Base-by-base conservation (phyloP, 768 basidiomycete species). In the Imleria badia region DNA sequence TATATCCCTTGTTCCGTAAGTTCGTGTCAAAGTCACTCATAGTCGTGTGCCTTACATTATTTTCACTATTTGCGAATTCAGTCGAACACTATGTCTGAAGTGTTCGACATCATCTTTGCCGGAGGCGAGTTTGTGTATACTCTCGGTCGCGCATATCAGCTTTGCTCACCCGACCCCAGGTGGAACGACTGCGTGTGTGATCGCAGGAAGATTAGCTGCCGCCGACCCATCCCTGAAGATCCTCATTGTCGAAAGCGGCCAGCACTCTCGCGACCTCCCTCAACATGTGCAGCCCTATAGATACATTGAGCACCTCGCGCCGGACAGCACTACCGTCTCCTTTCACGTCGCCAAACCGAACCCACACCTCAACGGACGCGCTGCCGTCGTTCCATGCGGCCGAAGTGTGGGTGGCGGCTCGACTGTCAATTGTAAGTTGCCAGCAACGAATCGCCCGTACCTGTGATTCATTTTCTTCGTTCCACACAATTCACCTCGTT, bases 321-420 rank as follows among this genome's bases (percentile, higher is more conserved):
- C 73, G 3, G 67, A 62, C 7, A 73, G 72, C 38, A 74, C 74
- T 23, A 78, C 79, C 0, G 72, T 85, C 46, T 76, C 75, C 2
- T 71, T 74, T 55, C 74, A 84, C 50, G 50, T 45, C 3, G 61
- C 60, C 5, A 68, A 70, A n/a, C 72, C 75, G 6, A 78, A 78
- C 59, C 70, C 71, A 0, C 78, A 74, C 47, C 66, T 77, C 41
- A 66, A 72, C 4, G 80, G 78, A 12, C 82, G 86, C 6, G 60
- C 72, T 7, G 61, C 72, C 6, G 39, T 81, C 35, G 76, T 83
- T 5, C 73, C 78, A 0, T 63, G 72, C 31, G 85, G 80, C 0
- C 75, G 79, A 42, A 79, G 76, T 42, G 59, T 88, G 5, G 86
- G 86, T 10, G 86, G 86, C 12, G 85, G 85, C 1, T 85, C 84